Evolutionary conservation across 768 basidiomycete genomes (phyloP), one percentile per base, ranked within the genome.

Genomic region (Tricholoma flavovirens): DNA sequence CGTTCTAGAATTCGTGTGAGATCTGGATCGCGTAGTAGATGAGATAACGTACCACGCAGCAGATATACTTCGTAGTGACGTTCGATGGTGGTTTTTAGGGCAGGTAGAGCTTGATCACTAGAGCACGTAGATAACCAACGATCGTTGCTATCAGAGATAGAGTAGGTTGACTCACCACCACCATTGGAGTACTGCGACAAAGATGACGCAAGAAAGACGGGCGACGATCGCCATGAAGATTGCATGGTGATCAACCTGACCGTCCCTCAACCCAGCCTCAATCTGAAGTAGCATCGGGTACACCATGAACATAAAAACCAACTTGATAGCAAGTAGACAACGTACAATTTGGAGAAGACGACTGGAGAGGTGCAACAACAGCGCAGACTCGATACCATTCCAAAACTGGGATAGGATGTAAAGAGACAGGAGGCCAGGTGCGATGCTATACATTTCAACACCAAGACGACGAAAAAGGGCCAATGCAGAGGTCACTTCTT

Each of bases 21-120:
- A 35, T 51, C 15, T 8, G 29, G 10, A n/a, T 11, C 5, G 48
- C 10, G 22, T n/a, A 38, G 24, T 14, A 7, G 19, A 29, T 4
- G 22, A 24, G 38, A 26, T 54, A 17, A 54, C 57, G 19, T 53
- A 71, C 68, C 64, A 21, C 60, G 54, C 62, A 73, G 69, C 0
- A 73, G 40, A 24, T 64, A 35, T 9, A 67, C 56, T n/a, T 69
- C 60, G 46, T 66, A 73, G 53, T 67, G 59, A 12, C 65, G 62
- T 6, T 40, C 58, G 17, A 70, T 56, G 1, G 60, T 60, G 7
- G 58, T 55, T 32, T 56, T 29, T 29, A 73, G 56, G 11, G 40
- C 35, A 0, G 62, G 49, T 9, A 53, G 32, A 5, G 55, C 29
- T 5, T 45, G 45, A 4, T 49, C 42, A 11, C 67, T 69, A 43